Conservation (phyloP, 768 basidiomycete species). For the Macrolepiota dolichaula region DNA sequence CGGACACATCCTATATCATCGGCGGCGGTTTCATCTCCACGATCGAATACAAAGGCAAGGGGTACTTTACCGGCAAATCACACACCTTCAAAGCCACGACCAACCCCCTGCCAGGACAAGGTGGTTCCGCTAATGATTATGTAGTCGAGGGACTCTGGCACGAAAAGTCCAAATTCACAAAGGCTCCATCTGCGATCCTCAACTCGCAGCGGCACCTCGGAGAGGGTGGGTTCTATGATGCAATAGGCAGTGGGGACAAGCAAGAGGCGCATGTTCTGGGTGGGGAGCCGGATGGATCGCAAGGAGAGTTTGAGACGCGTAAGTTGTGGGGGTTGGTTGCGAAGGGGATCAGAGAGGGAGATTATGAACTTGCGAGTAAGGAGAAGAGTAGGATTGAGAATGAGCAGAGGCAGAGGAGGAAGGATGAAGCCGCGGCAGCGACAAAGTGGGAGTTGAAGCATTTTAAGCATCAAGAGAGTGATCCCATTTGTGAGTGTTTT, state of each 20-base stretch:
- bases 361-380: conserved; percentile 85
- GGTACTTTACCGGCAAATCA: conserved; percentile 91
- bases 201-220: too few species aligned
- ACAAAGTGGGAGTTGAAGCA: conserved; percentile 75
- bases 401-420: conserved; percentile 85
- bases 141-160: conserved; percentile 83
- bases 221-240: conserved; percentile 68
- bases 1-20: conserved; percentile 75
- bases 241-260: conserved; percentile 37
- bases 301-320: conserved; percentile 86
- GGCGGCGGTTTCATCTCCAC: conserved; percentile 38
- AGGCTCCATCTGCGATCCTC: conserved; percentile 21
- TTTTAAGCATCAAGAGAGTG: conserved; percentile 66
- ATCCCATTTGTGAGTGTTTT: conserved; percentile 75
- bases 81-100: conserved; percentile 89
- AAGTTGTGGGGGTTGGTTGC: conserved; percentile 83
- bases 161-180: conserved; percentile 52
- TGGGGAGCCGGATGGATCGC: conserved; percentile 50
- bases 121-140: conserved; percentile 36
- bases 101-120: conserved; percentile 42
- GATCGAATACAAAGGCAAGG: conserved; percentile 95
- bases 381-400: conserved; percentile 97
- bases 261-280: conserved; percentile 13
- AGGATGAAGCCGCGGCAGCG: conserved; percentile 74
- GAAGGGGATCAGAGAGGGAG: conserved; percentile 86